Evolutionary conservation across 305 asterid genomes (phyloP).

Genomic region (Rubia tinctorum): DNA sequence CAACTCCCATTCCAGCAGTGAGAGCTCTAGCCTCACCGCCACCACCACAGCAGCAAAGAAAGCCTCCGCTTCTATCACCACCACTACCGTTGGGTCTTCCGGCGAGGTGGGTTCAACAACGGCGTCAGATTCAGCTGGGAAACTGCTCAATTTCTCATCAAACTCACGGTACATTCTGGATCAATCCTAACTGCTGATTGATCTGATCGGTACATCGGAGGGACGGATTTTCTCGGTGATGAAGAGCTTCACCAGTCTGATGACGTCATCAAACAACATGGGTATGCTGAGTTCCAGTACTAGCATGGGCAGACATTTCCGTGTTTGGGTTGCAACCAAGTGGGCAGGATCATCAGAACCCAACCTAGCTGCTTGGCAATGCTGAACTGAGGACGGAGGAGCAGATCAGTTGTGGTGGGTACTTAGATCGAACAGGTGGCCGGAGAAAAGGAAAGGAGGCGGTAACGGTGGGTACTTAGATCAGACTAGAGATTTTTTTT

Average conservation of each 20-base stretch:
- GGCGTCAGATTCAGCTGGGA: conserved; percentile 24
- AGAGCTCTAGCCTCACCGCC: conserved; percentile 60
- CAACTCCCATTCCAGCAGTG: conserved; percentile 37
- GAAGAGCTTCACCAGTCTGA: conserved; percentile 41
- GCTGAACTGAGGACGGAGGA: too few relatives aligned
- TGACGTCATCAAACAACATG: conserved; percentile 35
- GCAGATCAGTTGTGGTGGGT: too few relatives aligned
- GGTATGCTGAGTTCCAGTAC: conserved; percentile 28
- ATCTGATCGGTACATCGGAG: conserved; percentile 24
- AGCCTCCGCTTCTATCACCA: not conserved
- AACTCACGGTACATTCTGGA: not conserved
- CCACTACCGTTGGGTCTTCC: conserved; percentile 13
- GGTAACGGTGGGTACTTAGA: conserved; percentile 20
- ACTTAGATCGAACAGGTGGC: not conserved
- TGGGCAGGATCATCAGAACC: not conserved
- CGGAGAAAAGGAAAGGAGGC: conserved; percentile 21
- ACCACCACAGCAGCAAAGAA: conserved; percentile 12
- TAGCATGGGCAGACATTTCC: conserved; percentile 23
- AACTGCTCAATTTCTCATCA: conserved; percentile 22
- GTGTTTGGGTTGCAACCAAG: conserved; percentile 18
- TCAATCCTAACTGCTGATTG: conserved; percentile 25
- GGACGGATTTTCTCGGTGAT: conserved; percentile 46
- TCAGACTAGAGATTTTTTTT: too few relatives aligned
- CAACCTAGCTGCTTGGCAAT: too few relatives aligned
- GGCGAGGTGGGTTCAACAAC: conserved; percentile 30